phyloP scores from a whole-genome alignment of 1,284 basidiomycete genomes.

The Fomitopsis betulina region DNA sequence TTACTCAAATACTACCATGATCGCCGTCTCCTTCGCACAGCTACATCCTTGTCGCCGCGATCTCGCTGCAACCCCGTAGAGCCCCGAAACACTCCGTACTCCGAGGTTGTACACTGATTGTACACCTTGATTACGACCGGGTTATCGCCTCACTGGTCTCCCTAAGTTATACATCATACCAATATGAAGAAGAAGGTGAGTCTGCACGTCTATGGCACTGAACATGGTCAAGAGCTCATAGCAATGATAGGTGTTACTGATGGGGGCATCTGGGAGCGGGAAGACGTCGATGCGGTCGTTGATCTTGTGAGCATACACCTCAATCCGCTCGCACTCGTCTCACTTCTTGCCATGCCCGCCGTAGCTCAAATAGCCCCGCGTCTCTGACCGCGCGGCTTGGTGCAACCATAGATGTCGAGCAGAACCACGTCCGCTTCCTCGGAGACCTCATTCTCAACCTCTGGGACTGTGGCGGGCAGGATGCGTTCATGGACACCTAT shows the following conservation, averaged over 20 bases:
- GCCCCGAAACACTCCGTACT: no score
- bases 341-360: background rate
- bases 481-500: constrained; percentile 97
- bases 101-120: background rate
- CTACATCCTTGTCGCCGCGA: background rate
- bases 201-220: background rate
- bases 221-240: background rate
- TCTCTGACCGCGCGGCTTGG: constrained; percentile 89
- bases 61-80: background rate
- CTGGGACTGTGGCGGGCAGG: constrained; percentile 99
- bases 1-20: constrained; percentile 1
- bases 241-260: constrained; percentile 71
- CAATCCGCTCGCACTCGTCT: background rate
- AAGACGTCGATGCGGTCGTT: constrained; percentile 98
- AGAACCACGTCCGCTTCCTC: constrained; percentile 95
- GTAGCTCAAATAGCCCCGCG: constrained; percentile 90
- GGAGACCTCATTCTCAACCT: constrained; percentile 92
- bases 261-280: constrained; percentile 90
- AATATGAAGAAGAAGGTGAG: constrained; percentile 30
- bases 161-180: background rate
- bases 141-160: background rate
- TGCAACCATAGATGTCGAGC: constrained; percentile 97
- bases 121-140: background rate
- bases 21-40: background rate
- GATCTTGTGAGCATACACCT: constrained; percentile 78